Evolutionary conservation across 768 basidiomycete genomes (phyloP), one percentile per base, ranked within the genome.

Genomic region (Mycena metata): DNA sequence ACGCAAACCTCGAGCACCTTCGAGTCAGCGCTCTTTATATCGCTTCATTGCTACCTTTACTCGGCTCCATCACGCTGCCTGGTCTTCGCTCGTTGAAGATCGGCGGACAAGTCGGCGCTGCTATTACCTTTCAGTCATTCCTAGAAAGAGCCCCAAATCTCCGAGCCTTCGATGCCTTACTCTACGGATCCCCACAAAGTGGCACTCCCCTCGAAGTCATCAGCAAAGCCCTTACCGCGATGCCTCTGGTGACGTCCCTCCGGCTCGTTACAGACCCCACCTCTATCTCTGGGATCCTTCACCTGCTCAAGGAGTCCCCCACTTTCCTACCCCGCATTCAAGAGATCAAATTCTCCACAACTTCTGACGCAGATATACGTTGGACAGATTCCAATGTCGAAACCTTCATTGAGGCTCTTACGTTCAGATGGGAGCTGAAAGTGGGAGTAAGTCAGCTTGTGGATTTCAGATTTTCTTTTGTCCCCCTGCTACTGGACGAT

Each of bases 21-120:
- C 23, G 12, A n/a, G 21, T 57, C 26, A 43, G 26, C 50, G 5
- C 16, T 9, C 33, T 5, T 17, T 2, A 5, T 6, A 0, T 8
- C 9, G 12, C 6, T 36, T 12, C 36, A 6, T 46, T 17, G 5
- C 4, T n/a, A n/a, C n/a, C 19, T 9, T 26, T 45, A 11, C 43
- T 64, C 10, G 41, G 47, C 15, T 64, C 51, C 2, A 54, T 64
- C 56, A 42, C 35, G 8, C 24, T 50, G 15, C 55, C 55, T 10
- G 16, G 5, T 6, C 63, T 64, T 42, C 55, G 5, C 26, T 47
- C 46, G 5, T 17, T 64, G 17, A 11, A 21, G 2, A 21, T 64
- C 8, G 56, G 46, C 36, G 47, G 19, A 35, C 6, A 3, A 1
- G 1, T 1, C 10, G n/a, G 41, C 35, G 2, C n/a, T 19, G 39